Base-by-base conservation (phyloP, 2,329 filamentous ascomycete genomes). In the Karstenula rhodostoma region DNA sequence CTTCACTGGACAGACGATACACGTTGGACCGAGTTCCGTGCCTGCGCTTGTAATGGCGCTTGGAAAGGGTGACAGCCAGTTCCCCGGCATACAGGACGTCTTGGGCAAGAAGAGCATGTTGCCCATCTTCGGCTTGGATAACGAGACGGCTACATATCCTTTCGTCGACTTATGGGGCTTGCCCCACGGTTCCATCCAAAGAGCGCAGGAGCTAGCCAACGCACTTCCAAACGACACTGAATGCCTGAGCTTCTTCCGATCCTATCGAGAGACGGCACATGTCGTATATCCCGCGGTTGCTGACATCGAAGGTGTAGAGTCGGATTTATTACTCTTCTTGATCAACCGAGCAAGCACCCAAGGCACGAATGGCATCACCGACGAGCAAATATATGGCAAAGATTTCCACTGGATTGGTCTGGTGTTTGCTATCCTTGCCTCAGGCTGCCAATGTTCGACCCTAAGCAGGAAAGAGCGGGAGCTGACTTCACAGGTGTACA, bases 161-260 rank as follows among this genome's bases (percentile, higher is more conserved):
- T 89, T 89, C 67, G 85, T 89, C 29, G 87, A 89, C 68, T 76
- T 89, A 2, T 89, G 86, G 86, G 87, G 82, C 1, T 64, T 87
- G 6, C 85, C 85, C 1, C 85, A 88, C 58, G 86, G 84, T 52
- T 86, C 85, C 1, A 79, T 85, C 6, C 81, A 84, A 61, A 83
- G 87, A 67, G 81, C 87, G 5, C 83, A 80, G 59, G 85, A 87
- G 55, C 80, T 89, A 2, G 85, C 85, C 37, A 86, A 84, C 65
- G 85, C 85, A 1, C 75, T 89, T 33, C 87, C 87, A 0, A 82
- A 78, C 61, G 87, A 89, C 67, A 78, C 82, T 23, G 84, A 88
- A 67, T 86, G 86, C 66, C 78, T 85, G 65, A 82, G 83, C 59
- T 84, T 87, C 59, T 87, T 87, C 73, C 79, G 80, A 33, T 84